phyloP scores from a whole-genome alignment of 1,139 yeast genomes.

The Nakaseomyces delphensis region DNA sequence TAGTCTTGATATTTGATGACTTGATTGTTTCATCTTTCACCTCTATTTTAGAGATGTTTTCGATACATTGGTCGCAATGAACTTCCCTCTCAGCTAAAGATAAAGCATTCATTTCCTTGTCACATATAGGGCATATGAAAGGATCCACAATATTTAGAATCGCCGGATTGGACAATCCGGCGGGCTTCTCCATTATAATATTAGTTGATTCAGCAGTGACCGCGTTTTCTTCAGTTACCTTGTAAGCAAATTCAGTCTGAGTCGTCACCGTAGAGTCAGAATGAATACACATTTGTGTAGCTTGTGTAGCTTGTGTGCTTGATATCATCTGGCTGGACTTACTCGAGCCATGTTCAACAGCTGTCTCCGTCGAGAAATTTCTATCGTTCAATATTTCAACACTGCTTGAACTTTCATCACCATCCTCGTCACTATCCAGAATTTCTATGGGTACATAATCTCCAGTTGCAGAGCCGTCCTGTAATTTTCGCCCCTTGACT shows the following conservation, averaged over 20 bases:
- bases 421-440: neutral
- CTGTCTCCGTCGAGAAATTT: neutral
- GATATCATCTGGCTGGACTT: neutral
- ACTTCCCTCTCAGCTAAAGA: constrained; percentile 39
- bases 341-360: neutral
- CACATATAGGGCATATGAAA: constrained; percentile 45
- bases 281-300: neutral
- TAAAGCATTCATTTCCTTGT: constrained; percentile 32
- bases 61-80: constrained; percentile 54
- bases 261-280: no score
- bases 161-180: constrained; percentile 5
- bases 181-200: no score
- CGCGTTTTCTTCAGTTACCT: neutral
- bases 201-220: neutral
- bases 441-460: neutral
- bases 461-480: neutral
- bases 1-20: constrained; percentile 2
- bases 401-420: constrained; percentile 1
- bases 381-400: neutral
- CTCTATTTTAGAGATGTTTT: constrained; percentile 1
- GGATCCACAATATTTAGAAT: constrained; percentile 10
- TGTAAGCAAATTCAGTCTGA: no score
- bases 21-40: constrained; percentile 3
- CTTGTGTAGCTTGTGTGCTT: neutral
- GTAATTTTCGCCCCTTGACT: constrained; percentile 5